Evolutionary conservation across 345 rosid species (phyloP).

Genomic region (Durio zibethinus): DNA sequence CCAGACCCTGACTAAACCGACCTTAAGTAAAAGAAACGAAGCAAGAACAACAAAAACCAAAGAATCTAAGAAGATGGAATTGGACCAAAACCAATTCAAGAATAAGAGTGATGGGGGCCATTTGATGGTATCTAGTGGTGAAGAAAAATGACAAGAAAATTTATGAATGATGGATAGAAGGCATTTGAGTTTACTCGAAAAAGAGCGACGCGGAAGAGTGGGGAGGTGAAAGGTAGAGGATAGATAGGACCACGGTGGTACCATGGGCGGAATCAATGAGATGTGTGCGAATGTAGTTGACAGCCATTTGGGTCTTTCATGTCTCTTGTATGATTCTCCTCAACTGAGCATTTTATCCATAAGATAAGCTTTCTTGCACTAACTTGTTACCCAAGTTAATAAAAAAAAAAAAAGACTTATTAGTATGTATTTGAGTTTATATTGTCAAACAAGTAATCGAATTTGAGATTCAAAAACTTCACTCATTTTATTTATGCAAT

Average conservation of each 20-base stretch:
- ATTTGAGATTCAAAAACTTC: no score
- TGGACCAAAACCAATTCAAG: slow-evolving; percentile 26
- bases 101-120: slow-evolving; percentile 21
- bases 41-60: background rate
- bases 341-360: background rate
- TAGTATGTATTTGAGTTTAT: no score
- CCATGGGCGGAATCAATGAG: background rate
- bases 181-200: background rate
- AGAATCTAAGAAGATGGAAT: slow-evolving; percentile 10
- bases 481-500: no score
- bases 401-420: no score
- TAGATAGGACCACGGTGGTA: background rate
- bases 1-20: no score
- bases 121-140: background rate
- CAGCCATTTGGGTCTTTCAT: background rate
- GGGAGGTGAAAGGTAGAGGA: slow-evolving; percentile 17
- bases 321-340: background rate
- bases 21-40: background rate
- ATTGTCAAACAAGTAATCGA: no score
- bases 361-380: background rate
- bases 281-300: background rate
- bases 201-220: slow-evolving; percentile 36
- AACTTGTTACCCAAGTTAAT: background rate
- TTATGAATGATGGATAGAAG: background rate
- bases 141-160: slow-evolving; percentile 7